A percentile compares a stretch with the other conserved stretches of the same genome.
phyloP scores from a whole-genome alignment of 257 asterid species.

The Solanum sitiens region DNA sequence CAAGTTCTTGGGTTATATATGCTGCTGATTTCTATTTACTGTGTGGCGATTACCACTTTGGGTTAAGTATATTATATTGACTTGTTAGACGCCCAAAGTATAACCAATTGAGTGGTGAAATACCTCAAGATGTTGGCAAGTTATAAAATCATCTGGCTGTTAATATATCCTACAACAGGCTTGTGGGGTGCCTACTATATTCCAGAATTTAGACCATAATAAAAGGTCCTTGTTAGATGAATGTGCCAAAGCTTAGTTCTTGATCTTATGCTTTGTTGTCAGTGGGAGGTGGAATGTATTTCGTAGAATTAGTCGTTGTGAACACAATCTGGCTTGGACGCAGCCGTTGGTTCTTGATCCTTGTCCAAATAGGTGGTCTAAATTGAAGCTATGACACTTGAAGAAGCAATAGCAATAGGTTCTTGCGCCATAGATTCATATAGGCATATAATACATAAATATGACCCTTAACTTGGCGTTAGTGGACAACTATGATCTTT shows the following conservation, averaged over 20 bases:
- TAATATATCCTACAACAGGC: conserved; percentile 61
- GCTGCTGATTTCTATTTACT: not conserved
- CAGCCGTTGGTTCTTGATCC: too few relatives aligned
- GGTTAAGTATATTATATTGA: too few relatives aligned
- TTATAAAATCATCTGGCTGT: conserved; percentile 71
- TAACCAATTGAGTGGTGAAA: not conserved
- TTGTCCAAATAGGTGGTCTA: conserved; percentile 16
- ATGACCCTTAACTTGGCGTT: too few relatives aligned
- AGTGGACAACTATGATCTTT: too few relatives aligned
- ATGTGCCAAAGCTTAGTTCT: conserved; percentile 83
- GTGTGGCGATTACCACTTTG: not conserved
- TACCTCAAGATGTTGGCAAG: conserved; percentile 61
- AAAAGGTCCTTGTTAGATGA: conserved; percentile 64
- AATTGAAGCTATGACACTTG: conserved; percentile 2
- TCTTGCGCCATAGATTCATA: conserved; percentile 32
- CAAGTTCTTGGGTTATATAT: not conserved
- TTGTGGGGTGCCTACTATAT: conserved; percentile 49
- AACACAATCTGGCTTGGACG: too few relatives aligned
- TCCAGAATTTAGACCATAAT: conserved; percentile 58
- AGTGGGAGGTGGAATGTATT: accelerated
- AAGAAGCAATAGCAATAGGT: not conserved
- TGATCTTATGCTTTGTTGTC: conserved; percentile 15
- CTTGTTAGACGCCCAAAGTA: not conserved
- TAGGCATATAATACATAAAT: too few relatives aligned
- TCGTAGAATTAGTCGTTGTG: accelerated